Conservation (phyloP, 768 basidiomycete species). For the Gelatoporia subvermispora region DNA sequence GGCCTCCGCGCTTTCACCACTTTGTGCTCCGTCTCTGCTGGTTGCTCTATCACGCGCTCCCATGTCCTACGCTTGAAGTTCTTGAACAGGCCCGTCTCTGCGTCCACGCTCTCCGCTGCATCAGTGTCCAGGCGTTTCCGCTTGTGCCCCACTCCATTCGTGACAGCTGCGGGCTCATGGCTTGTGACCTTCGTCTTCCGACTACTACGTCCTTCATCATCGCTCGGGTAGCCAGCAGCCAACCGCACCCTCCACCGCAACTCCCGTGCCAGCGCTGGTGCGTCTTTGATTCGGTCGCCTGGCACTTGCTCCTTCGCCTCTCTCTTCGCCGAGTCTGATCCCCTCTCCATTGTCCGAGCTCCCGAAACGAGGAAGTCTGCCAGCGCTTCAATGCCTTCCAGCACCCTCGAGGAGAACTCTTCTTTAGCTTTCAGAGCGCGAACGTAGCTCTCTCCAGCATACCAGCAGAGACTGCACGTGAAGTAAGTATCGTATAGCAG, state of each 20-base stretch:
- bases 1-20: slow-evolving; percentile 36
- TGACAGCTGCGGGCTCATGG: slow-evolving; percentile 24
- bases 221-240: slow-evolving; percentile 57
- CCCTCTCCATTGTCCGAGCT: slow-evolving; percentile 64
- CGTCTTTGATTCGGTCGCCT: slow-evolving; percentile 75
- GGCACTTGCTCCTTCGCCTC: slow-evolving; percentile 82
- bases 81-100: slow-evolving; percentile 35
- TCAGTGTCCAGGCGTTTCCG: slow-evolving; percentile 21
- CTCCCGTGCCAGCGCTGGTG: slow-evolving; percentile 75
- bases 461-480: slow-evolving; percentile 74
- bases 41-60: slow-evolving; percentile 47
- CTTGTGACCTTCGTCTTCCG: slow-evolving; percentile 36
- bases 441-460: slow-evolving; percentile 77
- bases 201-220: slow-evolving; percentile 50
- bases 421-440: slow-evolving; percentile 61
- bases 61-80: slow-evolving; percentile 68
- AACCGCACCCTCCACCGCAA: slow-evolving; percentile 76
- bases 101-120: slow-evolving; percentile 9
- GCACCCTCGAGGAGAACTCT: slow-evolving; percentile 52
- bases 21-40: slow-evolving; percentile 36
- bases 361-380: slow-evolving; percentile 80
- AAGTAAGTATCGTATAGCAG: not conserved
- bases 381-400: slow-evolving; percentile 66
- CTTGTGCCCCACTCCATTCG: slow-evolving; percentile 22
- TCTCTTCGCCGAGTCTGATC: slow-evolving; percentile 64